These are phyloP conservation scores for Thalassiosira ordinaria DNA, from an alignment of 352 stramenopile genomes.

Conservation along the genomic window DNA sequence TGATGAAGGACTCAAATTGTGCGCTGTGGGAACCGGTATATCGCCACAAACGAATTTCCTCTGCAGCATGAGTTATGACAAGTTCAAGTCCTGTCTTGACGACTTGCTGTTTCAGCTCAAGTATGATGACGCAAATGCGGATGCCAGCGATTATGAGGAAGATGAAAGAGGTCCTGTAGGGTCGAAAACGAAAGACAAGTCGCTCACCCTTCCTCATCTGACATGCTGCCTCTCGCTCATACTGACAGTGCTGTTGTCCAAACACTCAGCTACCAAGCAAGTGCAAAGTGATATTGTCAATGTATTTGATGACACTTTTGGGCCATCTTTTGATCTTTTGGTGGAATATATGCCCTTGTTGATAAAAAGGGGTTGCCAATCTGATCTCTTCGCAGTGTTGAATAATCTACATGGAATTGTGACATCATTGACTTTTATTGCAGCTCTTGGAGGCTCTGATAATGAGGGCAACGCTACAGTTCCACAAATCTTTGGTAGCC, in stretches of 20 bases:
- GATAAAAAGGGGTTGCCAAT: slow-evolving; percentile 8
- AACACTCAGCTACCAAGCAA: slow-evolving; percentile 25
- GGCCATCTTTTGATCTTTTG: slow-evolving; percentile 48
- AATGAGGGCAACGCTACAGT: slow-evolving; percentile 21
- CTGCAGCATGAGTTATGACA: slow-evolving; percentile 30
- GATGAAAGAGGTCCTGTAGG: no score
- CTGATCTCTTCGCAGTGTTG: slow-evolving; percentile 39
- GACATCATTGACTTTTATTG: slow-evolving; percentile 41
- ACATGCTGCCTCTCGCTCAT: slow-evolving; percentile 48
- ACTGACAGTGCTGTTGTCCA: slow-evolving; percentile 42
- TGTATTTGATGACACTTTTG: slow-evolving; percentile 44
- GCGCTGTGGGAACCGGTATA: not conserved
- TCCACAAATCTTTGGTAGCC: slow-evolving; percentile 36
- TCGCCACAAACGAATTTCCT: slow-evolving; percentile 21
- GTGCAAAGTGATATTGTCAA: slow-evolving; percentile 29
- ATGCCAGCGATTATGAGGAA: slow-evolving; percentile 32
- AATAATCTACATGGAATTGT: slow-evolving; percentile 57
- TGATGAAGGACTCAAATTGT: not conserved
- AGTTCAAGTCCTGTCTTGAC: slow-evolving; percentile 42
- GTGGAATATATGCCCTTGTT: slow-evolving; percentile 36
- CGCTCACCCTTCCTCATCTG: slow-evolving; percentile 25
- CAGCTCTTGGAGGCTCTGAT: slow-evolving; percentile 18
- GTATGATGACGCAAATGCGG: slow-evolving; percentile 44
- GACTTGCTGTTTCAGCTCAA: slow-evolving; percentile 47
- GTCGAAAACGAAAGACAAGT: slow-evolving; percentile 7